phyloP scores from a whole-genome alignment of 2,329 filamentous ascomycete species.

The Clarireedia paspali region DNA sequence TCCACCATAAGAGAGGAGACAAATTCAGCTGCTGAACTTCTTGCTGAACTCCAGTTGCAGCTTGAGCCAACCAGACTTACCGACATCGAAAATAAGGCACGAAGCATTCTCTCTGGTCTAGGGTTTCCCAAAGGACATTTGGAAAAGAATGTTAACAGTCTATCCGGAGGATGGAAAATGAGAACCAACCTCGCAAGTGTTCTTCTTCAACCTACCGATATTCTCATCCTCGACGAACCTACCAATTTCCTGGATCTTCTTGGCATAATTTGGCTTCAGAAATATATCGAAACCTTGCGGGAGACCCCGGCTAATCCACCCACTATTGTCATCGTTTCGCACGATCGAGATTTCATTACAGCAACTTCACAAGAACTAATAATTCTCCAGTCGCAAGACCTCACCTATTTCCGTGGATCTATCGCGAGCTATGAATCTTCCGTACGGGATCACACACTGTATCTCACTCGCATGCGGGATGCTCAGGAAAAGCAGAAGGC shows the following conservation, averaged over 20 bases:
- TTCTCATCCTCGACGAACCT: constrained; percentile 77
- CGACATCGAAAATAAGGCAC: constrained; percentile 58
- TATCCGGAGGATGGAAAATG: constrained; percentile 76
- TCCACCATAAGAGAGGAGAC: constrained; percentile 56
- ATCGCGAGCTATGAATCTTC: constrained; percentile 64
- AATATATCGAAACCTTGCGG: constrained; percentile 53
- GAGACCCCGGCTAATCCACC: constrained; percentile 44
- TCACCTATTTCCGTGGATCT: constrained; percentile 70
- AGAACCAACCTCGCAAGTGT: constrained; percentile 56
- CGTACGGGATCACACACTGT: constrained; percentile 57
- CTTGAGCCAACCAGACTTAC: constrained; percentile 58
- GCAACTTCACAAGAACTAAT: constrained; percentile 69
- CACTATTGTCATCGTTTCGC: constrained; percentile 73
- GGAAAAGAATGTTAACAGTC: constrained; percentile 48
- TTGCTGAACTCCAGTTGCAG: constrained; percentile 60
- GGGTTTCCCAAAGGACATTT: constrained; percentile 61
- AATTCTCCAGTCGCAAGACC: constrained; percentile 62
- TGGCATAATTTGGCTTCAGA: constrained; percentile 78
- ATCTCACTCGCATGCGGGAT: constrained; percentile 69
- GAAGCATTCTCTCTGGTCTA: constrained; percentile 44
- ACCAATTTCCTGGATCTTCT: constrained; percentile 81
- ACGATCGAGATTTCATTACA: constrained; percentile 76
- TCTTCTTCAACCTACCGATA: constrained; percentile 65
- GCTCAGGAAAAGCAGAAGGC: constrained; percentile 74
- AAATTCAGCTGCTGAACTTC: constrained; percentile 60